Base-by-base conservation (phyloP, 176 grass and related monocot species). In the Thinopyrum elongatum region DNA sequence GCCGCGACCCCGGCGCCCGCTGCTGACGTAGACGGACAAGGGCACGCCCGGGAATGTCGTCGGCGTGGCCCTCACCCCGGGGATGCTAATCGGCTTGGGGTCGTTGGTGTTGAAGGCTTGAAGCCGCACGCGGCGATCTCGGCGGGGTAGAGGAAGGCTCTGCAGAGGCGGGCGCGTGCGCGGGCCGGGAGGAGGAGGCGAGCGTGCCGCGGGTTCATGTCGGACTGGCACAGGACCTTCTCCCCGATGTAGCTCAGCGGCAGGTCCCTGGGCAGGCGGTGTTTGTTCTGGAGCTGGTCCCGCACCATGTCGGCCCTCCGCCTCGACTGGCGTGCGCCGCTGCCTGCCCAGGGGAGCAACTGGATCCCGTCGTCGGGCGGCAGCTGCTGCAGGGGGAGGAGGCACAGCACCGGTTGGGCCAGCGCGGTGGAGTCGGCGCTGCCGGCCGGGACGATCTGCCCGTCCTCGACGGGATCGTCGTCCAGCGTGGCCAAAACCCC, bases 231-330 rank as follows among this genome's bases (percentile, higher is more conserved):
- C 66, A 86, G 2, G 21, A 49, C 3, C 85, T 80, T 86, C 77
- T 34, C 27, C 19, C 64, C 53, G 47, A 80, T 57, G 57, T 80
- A 86, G 65, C 44, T 53, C 26, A 86, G 77, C 36, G 13, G 13
- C 13, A 62, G 35, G 76, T 80, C 65, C 0, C 5, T 16, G 2
- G 66, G 85, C 13, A 80, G 53, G 66, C 15, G 66, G 14, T 34
- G 77, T 38, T 28, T 38, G 7, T 53, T 3, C 0, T 80, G 22
- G 19, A 86, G 22, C 65, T 49, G 53, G 5, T 23, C 76, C 4
- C 65, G 65, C 36, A 46, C 84, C 76, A 35, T n/a, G 64, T 10
- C 64, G 65, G 0, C 44, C 29, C 78, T 66, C 38, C 25, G 39
- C 60, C 60, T 65, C 25, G 60, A 19, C 9, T 62, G 61, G 23